These are phyloP conservation scores for Cornus controversa DNA, from an alignment of 148 eudicot genomes.

Conservation along the genomic window DNA sequence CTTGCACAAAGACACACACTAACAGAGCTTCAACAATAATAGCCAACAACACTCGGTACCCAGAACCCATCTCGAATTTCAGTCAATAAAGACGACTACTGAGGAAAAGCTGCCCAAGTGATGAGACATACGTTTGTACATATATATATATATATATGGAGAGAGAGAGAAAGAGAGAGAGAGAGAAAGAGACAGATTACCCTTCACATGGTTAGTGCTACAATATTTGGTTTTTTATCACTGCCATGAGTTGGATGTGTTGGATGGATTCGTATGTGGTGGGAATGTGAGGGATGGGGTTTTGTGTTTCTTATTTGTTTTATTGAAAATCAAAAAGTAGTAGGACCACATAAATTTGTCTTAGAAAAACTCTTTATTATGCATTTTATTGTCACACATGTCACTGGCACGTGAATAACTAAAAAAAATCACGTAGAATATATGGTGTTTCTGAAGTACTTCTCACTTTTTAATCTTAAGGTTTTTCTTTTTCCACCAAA, in stretches of 20 bases:
- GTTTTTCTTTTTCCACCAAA: too few species aligned
- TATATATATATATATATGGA: not conserved
- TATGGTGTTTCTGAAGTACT: too few species aligned
- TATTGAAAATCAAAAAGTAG: not conserved
- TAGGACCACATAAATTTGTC: not conserved
- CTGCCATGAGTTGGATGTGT: not conserved
- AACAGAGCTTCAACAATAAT: constrained; percentile 14
- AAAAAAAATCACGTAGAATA: too few species aligned
- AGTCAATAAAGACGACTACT: not conserved
- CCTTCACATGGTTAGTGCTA: not conserved
- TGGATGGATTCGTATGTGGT: not conserved
- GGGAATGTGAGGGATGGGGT: not conserved
- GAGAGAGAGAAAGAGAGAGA: not conserved
- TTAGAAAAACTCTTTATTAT: too few species aligned
- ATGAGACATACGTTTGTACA: not conserved
- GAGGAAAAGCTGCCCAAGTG: constrained; percentile 2
- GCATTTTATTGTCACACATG: too few species aligned
- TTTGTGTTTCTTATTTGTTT: not conserved
- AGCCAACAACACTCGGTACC: not conserved
- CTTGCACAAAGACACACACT: not conserved
- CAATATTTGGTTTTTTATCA: not conserved
- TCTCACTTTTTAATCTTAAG: too few species aligned
- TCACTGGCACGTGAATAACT: too few species aligned
- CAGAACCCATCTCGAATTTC: constrained; percentile 16
- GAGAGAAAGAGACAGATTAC: not conserved